Evolutionary conservation across 202 grass and related monocot genomes (phyloP).

Genomic region (Digitaria exilis): DNA sequence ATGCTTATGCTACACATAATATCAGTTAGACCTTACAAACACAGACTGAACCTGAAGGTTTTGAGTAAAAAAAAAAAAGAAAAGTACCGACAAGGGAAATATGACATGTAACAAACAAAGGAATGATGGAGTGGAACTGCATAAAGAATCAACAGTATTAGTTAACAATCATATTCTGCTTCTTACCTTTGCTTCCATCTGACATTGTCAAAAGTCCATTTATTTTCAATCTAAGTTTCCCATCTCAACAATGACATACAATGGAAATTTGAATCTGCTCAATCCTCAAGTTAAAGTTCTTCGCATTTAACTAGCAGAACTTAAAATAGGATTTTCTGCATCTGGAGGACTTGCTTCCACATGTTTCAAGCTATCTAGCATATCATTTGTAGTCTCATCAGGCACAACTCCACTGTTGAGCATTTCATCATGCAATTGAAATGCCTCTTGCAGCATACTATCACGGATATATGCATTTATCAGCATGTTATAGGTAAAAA

Average conservation of each 20-base stretch:
- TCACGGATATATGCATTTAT: slow-evolving; percentile 67
- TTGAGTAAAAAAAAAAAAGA: neutral
- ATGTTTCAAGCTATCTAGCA: slow-evolving; percentile 50
- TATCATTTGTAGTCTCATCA: slow-evolving; percentile 66
- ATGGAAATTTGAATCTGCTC: slow-evolving; percentile 15
- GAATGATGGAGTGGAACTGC: neutral
- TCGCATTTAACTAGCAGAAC: slow-evolving; percentile 16
- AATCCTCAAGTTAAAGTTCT: slow-evolving; percentile 11
- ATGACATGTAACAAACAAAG: neutral
- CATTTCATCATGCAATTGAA: slow-evolving; percentile 89
- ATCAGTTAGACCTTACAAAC: neutral
- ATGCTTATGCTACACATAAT: neutral
- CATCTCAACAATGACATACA: neutral
- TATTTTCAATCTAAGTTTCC: slow-evolving; percentile 27
- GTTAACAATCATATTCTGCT: neutral
- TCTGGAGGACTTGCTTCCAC: slow-evolving; percentile 20
- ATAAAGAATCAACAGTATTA: neutral
- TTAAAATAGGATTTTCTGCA: slow-evolving; percentile 26
- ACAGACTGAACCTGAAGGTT: neutral
- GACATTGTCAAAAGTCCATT: slow-evolving; percentile 5
- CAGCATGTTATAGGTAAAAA: slow-evolving; percentile 77
- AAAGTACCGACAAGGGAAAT: neutral
- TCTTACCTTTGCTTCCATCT: slow-evolving; percentile 29
- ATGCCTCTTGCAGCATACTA: slow-evolving; percentile 72
- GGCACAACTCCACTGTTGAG: slow-evolving; percentile 61